Conservation (phyloP, 2,329 filamentous ascomycete genomes). For the Exophiala oligosperma region DNA sequence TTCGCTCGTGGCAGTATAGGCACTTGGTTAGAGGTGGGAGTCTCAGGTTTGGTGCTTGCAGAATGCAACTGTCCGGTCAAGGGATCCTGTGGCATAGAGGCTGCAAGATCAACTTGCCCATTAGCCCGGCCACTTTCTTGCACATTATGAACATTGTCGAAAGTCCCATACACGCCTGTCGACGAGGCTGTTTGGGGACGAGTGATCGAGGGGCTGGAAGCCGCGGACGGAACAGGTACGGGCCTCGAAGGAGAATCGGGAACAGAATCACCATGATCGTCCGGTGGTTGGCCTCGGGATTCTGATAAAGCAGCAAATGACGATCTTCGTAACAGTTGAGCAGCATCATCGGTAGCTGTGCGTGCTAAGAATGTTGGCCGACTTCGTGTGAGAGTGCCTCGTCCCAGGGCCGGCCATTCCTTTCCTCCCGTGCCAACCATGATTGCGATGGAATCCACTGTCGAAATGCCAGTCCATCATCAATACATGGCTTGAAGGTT, state of each 20-base stretch:
- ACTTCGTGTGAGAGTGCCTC: constrained; percentile 27
- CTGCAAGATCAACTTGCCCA: background rate
- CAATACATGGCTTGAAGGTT: background rate
- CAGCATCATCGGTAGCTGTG: constrained; percentile 46
- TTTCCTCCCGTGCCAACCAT: constrained; percentile 23
- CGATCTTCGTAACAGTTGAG: constrained; percentile 44
- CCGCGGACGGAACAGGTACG: constrained; percentile 6
- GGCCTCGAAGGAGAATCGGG: constrained; percentile 10
- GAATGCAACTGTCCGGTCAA: background rate
- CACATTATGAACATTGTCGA: constrained; percentile 9
- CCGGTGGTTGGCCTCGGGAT: constrained; percentile 7
- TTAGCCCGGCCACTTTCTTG: background rate
- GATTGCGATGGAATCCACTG: background rate
- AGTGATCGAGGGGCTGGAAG: background rate
- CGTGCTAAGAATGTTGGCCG: constrained; percentile 47
- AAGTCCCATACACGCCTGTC: constrained; percentile 16
- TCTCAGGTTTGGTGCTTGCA: constrained; percentile 10
- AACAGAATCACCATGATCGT: constrained; percentile 5
- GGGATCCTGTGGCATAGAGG: background rate
- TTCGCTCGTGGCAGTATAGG: constrained; percentile 3
- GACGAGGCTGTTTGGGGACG: background rate
- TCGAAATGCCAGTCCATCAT: constrained; percentile 14
- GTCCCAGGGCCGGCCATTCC: constrained; percentile 22
- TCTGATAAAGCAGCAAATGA: constrained; percentile 26
- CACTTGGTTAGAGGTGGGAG: constrained; percentile 2